Evolutionary conservation across 768 basidiomycete species (phyloP), one percentile per base, ranked within the genome.

Genomic region (Scleroderma citrinum): DNA sequence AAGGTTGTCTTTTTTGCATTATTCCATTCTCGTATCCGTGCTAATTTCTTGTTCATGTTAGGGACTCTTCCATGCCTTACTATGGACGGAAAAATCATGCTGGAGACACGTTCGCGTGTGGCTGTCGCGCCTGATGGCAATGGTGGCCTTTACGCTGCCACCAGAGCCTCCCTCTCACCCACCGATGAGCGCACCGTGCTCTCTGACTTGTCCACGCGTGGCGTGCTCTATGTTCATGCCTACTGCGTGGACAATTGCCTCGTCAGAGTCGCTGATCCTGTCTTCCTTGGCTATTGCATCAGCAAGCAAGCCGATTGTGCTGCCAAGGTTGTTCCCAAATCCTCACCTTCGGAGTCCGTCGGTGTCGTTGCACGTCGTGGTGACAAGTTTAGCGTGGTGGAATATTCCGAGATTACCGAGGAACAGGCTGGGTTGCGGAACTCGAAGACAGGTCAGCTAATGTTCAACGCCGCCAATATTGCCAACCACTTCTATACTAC

Each of bases 191-290:
- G 69, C 47, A 87, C 87, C 19, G 92, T 98, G 42, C 83, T 99
- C 36, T 76, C 85, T 35, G 92, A 98, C 66, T 78, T 98, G 54
- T 71, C 74, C 21, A 64, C 71, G 36, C 90, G 92, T 56, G 80
- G 82, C 36, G 71, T 98, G 54, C 77, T 82, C 50, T 96, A 95
- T 69, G 77, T 99, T 43, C 95, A 99, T 69, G 88, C 84, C 2
- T 98, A 96, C 73, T 85, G 95, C 61, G 96, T 99, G 59, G 96
- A 99, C 75, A 99, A 99, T 74, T 98, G 96, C 69, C 87, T 99
- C 51, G 96, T 97, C 54, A 82, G 85, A 53, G 91, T 99, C 47
- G 96, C 94, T 42, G 96, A 99, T 66, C 96, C 96, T 13, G 81
- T 93, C 62, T 99, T 99, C 78, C 73, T 98, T 56, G 96, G 96